Base-by-base conservation (phyloP, 306 rosid genomes). In the Argentina anserina region DNA sequence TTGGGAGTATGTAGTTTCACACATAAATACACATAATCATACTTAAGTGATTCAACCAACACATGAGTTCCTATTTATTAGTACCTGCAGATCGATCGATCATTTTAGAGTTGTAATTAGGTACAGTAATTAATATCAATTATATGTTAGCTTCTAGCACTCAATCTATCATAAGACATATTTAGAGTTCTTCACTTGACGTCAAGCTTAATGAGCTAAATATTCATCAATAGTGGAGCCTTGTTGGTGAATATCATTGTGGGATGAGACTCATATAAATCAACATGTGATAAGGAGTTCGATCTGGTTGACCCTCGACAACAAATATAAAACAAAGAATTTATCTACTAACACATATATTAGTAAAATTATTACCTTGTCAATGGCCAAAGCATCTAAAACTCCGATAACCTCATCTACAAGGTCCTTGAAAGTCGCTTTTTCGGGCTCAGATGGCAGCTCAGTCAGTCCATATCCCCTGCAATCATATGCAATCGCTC, bases 401-500 rank as follows among this genome's bases (percentile, higher is more conserved):
- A 88, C 82, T 55, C 75, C 84, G 17, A 74, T 67, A 7, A 82
- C 43, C 34, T 90, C 97, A 55, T 71, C 82, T 63, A 85, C 73
- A 25, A 88, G 81, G 52, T 83, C 85, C 52, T 21, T 39, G 36
- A 81, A 17, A 41, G 82, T 81, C 28, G 78, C 89, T 18, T 88
- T 88, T 58, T 81, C 90, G 2, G 84, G 86, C 12, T 88, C 79
- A 0, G 79, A 25, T 10, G 94, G 94, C 63, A 86, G 88, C 15
- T 90, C 83, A 12, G 97, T 88, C 33, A 85, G 92, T 73, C 97
- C 97, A 85, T 86, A 90, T 61, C 97, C 97, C 75, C 94, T 75
- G 73, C 85, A 85, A 75, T 90, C 97, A 11, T 83, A 39, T 73
- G 97, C 88, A 55, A 90, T 79, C 2, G 92, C 94, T 12, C 92